Conservation (phyloP, 345 rosid species). For the Melaleuca quinquenervia region DNA sequence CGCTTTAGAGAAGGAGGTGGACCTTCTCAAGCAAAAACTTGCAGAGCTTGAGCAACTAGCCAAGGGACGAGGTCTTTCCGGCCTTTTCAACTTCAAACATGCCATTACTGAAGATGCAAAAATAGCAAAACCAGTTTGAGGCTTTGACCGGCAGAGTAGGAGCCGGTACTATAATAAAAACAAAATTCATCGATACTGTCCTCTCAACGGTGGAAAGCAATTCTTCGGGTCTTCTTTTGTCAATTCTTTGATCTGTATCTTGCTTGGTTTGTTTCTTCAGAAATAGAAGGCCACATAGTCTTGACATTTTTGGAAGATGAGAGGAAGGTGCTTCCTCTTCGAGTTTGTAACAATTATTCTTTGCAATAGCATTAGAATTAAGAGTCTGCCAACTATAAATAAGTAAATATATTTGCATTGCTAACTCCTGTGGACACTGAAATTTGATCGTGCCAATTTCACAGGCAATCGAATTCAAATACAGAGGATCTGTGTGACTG, state of each 20-base stretch:
- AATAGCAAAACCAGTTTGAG: conserved; percentile 26
- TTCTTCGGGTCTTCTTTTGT: background rate
- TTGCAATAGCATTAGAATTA: background rate
- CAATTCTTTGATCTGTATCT: background rate
- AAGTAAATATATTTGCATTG: background rate
- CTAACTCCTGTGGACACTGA: background rate
- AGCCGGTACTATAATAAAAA: background rate
- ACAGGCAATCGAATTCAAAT: background rate
- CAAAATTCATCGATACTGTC: background rate
- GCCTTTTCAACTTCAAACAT: conserved; percentile 41
- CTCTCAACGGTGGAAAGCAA: background rate
- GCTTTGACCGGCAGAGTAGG: background rate
- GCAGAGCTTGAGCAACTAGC: conserved; percentile 75
- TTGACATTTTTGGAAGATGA: background rate
- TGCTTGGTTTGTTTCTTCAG: background rate
- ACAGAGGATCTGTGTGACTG: background rate
- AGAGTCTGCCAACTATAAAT: background rate
- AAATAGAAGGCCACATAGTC: background rate
- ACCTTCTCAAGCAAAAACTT: conserved; percentile 41
- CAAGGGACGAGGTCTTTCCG: conserved; percentile 47
- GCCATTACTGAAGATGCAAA: conserved; percentile 12
- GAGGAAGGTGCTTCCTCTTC: background rate
- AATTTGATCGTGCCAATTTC: background rate
- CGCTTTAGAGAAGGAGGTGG: conserved; percentile 40
- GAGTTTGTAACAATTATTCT: background rate